These are phyloP conservation scores for Pseudonitzschia delicatissima DNA, from an alignment of 108 stramenopile species.

Conservation along the genomic window DNA sequence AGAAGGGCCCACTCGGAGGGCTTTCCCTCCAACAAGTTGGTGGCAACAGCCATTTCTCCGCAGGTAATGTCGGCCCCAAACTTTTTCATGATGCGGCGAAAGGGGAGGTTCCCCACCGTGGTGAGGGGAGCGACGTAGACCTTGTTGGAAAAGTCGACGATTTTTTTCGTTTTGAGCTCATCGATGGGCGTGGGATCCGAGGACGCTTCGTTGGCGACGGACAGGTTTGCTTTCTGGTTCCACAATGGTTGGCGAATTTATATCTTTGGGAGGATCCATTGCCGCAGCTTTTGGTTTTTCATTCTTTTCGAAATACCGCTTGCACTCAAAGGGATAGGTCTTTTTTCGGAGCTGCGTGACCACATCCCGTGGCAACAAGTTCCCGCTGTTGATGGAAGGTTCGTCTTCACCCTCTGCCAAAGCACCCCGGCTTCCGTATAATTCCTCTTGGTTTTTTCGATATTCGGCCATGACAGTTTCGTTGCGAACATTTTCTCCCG, in stretches of 20 bases:
- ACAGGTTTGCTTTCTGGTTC: neutral
- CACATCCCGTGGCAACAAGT: constrained; percentile 57
- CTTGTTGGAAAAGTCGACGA: constrained; percentile 91
- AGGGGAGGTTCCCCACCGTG: constrained; percentile 98
- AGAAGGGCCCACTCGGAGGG: constrained; percentile 93
- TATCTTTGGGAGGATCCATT: constrained; percentile 2
- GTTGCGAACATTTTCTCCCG: constrained; percentile 63
- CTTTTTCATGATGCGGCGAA: constrained; percentile 93
- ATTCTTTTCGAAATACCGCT: constrained; percentile 50
- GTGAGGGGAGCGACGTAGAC: constrained; percentile 98
- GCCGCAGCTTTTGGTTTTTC: constrained; percentile 33
- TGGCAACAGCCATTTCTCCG: constrained; percentile 96
- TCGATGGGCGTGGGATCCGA: constrained; percentile 41
- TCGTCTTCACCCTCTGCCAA: neutral
- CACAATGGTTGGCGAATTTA: neutral
- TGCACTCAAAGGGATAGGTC: constrained; percentile 74
- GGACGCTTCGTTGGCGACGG: too few relatives aligned
- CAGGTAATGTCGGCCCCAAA: constrained; percentile 98
- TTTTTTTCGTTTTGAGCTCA: constrained; percentile 59
- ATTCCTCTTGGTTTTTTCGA: neutral
- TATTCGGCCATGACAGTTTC: neutral
- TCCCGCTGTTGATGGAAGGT: constrained; percentile 24
- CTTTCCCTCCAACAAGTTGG: constrained; percentile 83
- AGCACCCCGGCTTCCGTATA: neutral
- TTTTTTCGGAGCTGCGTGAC: constrained; percentile 68